Evolutionary conservation across 1,284 basidiomycete genomes (phyloP).

Genomic region (Neonothopanus nambi): DNA sequence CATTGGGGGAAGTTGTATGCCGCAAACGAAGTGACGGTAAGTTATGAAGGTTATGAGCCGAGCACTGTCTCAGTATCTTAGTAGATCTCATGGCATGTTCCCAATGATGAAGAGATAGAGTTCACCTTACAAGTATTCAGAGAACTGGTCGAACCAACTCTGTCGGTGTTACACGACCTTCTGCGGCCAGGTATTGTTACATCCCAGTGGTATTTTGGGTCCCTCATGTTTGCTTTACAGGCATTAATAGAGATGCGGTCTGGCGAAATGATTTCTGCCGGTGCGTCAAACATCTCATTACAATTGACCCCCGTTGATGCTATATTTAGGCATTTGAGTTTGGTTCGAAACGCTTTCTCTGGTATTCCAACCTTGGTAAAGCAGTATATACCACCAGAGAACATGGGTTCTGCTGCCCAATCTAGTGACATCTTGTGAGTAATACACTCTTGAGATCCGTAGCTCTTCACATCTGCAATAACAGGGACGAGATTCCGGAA

Average conservation of each 20-base stretch:
- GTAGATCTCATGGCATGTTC: conserved; percentile 81
- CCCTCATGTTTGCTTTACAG: conserved; percentile 24
- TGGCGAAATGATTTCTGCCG: conserved; percentile 94
- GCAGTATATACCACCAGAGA: conserved; percentile 47
- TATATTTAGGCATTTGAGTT: conserved; percentile 50
- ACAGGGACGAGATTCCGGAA: conserved; percentile 66
- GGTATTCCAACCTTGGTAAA: conserved; percentile 66
- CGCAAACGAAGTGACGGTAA: conserved; percentile 59
- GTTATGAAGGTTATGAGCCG: neutral
- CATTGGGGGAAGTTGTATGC: conserved; percentile 78
- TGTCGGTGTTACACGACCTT: conserved; percentile 62
- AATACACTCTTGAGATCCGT: neutral
- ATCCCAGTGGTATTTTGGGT: conserved; percentile 4
- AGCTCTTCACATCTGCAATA: conserved; percentile 12
- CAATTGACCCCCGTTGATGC: conserved; percentile 3
- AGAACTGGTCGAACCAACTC: conserved; percentile 68
- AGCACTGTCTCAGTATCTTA: neutral
- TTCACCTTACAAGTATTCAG: conserved; percentile 77
- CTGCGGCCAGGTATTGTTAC: conserved; percentile 48
- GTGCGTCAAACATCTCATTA: conserved; percentile 33
- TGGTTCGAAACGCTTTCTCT: conserved; percentile 67
- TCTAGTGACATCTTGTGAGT: conserved; percentile 66
- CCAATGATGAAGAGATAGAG: conserved; percentile 65
- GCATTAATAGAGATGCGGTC: conserved; percentile 48
- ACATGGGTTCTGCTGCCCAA: conserved; percentile 36